A percentile compares a stretch with the other conserved stretches of the same genome.
Conservation (phyloP, 2,329 filamentous ascomycete genomes). For the Helicocarpus griseus region DNA sequence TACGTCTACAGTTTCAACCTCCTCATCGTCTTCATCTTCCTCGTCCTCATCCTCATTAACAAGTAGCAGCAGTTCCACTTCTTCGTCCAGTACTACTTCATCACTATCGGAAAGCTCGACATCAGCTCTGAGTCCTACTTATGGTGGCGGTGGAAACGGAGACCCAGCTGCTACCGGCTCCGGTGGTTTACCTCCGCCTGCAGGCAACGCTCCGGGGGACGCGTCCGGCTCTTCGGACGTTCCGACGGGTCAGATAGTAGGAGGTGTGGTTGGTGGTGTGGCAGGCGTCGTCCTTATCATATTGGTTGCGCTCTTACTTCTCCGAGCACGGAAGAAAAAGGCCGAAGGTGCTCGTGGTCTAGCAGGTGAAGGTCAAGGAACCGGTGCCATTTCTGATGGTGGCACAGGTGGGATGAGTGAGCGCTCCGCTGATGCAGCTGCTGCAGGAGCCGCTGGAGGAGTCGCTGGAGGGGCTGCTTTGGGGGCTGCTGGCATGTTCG, state of each 20-base stretch:
- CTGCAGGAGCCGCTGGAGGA: not conserved
- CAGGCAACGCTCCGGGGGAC: slow-evolving; percentile 7
- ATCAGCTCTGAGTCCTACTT: slow-evolving; percentile 1
- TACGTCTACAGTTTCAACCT: not conserved
- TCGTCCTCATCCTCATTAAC: not conserved
- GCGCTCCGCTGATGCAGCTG: slow-evolving; percentile 28
- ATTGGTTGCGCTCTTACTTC: slow-evolving; percentile 38
- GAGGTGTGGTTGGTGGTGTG: slow-evolving; percentile 53
- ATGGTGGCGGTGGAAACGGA: slow-evolving; percentile 8
- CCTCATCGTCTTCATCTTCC: not conserved
- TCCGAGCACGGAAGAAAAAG: slow-evolving; percentile 43
- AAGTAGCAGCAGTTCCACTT: not conserved
- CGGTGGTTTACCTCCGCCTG: slow-evolving; percentile 5
- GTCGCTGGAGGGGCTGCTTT: slow-evolving; percentile 31
- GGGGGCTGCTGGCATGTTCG: slow-evolving; percentile 28
- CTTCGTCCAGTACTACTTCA: slow-evolving; percentile 1
- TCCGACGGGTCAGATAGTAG: slow-evolving; percentile 46
- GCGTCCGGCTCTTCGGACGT: slow-evolving; percentile 14
- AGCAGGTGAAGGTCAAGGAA: slow-evolving; percentile 11
- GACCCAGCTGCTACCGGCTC: slow-evolving; percentile 4
- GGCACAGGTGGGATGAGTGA: slow-evolving; percentile 23
- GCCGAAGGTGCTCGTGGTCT: slow-evolving; percentile 3
- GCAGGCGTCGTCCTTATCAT: slow-evolving; percentile 46
- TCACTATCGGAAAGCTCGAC: slow-evolving; percentile 1
- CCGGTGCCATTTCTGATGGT: slow-evolving; percentile 7